Conservation (phyloP, 345 rosid species). For the Anacardium occidentale region DNA sequence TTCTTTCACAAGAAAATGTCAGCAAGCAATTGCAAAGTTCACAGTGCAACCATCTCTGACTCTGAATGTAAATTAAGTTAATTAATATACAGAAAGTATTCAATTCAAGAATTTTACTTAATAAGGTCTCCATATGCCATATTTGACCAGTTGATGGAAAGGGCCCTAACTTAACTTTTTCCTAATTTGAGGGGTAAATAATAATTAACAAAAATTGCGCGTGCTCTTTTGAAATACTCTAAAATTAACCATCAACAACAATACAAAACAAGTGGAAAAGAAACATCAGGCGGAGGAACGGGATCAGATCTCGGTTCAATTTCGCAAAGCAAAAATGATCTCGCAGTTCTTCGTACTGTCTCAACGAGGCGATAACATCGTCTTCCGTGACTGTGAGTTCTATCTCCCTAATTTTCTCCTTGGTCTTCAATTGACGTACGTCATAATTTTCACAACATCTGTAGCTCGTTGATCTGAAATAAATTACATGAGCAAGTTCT, state of each 20-base stretch:
- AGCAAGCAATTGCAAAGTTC: neutral
- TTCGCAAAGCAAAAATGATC: slow-evolving; percentile 46
- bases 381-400: slow-evolving; percentile 88
- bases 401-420: neutral
- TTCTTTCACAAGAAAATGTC: neutral
- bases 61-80: neutral
- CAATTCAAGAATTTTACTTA: neutral
- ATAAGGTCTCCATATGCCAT: no score
- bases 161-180: no score
- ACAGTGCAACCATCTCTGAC: neutral
- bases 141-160: no score
- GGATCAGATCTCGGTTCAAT: slow-evolving; percentile 3
- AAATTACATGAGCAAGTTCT: neutral
- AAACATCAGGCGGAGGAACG: neutral
- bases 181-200: no score
- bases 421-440: neutral
- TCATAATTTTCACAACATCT: neutral
- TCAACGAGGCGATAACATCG: slow-evolving; percentile 96
- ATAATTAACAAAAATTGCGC: no score
- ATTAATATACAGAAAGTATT: neutral
- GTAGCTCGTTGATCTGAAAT: slow-evolving; percentile 3
- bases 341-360: slow-evolving; percentile 97
- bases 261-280: neutral
- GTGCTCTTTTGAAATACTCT: neutral
- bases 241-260: neutral